A percentile compares a stretch with the other conserved stretches of the same genome.
Evolutionary conservation across 1,284 basidiomycete genomes (phyloP).

Genomic region (Laetiporus sulphureus): DNA sequence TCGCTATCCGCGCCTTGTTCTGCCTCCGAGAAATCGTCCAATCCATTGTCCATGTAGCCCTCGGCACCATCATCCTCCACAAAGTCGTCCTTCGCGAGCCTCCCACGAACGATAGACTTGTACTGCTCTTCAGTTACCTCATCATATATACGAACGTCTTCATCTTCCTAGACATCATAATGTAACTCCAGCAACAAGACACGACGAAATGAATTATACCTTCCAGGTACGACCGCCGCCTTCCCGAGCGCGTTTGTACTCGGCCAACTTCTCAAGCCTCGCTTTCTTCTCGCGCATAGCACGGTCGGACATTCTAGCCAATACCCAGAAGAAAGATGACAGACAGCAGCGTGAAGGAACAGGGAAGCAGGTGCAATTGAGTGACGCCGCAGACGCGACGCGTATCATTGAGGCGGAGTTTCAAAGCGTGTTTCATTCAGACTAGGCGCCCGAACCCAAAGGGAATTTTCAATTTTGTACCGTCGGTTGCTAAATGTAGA

Average conservation of each 20-base stretch:
- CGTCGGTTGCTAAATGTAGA: slow-evolving; percentile 4
- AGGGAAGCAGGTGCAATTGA: background rate
- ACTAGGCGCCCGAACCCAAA: too few relatives aligned
- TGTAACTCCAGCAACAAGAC: background rate
- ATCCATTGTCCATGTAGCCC: slow-evolving; percentile 94
- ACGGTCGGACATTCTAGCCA: slow-evolving; percentile 21
- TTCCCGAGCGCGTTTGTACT: slow-evolving; percentile 29
- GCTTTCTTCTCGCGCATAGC: slow-evolving; percentile 22
- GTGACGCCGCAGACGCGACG: slow-evolving; percentile 18
- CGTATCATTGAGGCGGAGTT: slow-evolving; percentile 33
- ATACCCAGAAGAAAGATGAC: background rate
- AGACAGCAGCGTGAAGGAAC: background rate
- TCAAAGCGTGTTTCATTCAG: slow-evolving; percentile 34
- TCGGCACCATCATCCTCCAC: slow-evolving; percentile 90
- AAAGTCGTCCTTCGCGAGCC: slow-evolving; percentile 91
- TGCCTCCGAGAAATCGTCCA: slow-evolving; percentile 82
- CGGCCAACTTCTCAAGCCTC: slow-evolving; percentile 28
- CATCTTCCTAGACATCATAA: slow-evolving; percentile 38
- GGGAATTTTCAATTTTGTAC: too few relatives aligned
- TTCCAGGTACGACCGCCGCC: slow-evolving; percentile 31
- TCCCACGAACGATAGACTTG: slow-evolving; percentile 74
- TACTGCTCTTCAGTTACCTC: slow-evolving; percentile 93
- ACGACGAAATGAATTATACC: slow-evolving; percentile 17
- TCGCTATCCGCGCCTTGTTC: slow-evolving; percentile 41
- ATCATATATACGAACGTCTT: slow-evolving; percentile 81